Evolutionary conservation across 305 asterid species (phyloP), one percentile per base, ranked within the genome.

Genomic region (Andrographis paniculata): DNA sequence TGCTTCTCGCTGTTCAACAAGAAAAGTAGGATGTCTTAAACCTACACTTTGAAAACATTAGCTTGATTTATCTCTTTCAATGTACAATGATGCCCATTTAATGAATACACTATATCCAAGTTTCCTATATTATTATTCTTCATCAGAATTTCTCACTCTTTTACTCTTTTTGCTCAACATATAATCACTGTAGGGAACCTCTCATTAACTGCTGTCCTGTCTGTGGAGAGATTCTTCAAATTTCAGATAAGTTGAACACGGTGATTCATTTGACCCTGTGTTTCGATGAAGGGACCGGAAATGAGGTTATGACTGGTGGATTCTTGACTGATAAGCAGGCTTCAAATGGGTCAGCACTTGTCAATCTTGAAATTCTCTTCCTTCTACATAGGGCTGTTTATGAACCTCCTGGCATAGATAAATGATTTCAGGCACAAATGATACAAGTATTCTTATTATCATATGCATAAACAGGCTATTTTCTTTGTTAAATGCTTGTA

Each of bases 281-380:
- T 72, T 91, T 91, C 50, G 95, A 91, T 64, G 99, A 87, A 76
- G 99, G 99, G 50, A 91, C 96, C 65, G 99, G 99, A 55, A 78
- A 68, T 64, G 89, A 83, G 80, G 78, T 81, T 68, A 87, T 91
- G 99, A 76, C 94, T 23, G 99, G 99, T 55, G 99, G 99, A 46
- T 91, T 91, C 73, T 81, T 91, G 77, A 91, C 96, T 9, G 99
- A 87, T 65, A 87, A 80, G 75, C 94, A 87, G 81, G 99, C 96
- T 68, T 70, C 96, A 48, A 83, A 80, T 19, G 99, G 99, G 99
- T 87, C 57, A 63, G 83, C 56, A 69, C 66, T 52, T 53, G 57
- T 55, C 33, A 21, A 30, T 45, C 20, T 40, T 61, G 47, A 44
- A n/a, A n/a, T n/a, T n/a, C n/a, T n/a, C n/a, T n/a, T 27, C 33